Percentiles rank a stretch among this genome's conserved stretches.
Conservation (phyloP, 129 eudicot genomes). For the Pulicaria dysenterica region DNA sequence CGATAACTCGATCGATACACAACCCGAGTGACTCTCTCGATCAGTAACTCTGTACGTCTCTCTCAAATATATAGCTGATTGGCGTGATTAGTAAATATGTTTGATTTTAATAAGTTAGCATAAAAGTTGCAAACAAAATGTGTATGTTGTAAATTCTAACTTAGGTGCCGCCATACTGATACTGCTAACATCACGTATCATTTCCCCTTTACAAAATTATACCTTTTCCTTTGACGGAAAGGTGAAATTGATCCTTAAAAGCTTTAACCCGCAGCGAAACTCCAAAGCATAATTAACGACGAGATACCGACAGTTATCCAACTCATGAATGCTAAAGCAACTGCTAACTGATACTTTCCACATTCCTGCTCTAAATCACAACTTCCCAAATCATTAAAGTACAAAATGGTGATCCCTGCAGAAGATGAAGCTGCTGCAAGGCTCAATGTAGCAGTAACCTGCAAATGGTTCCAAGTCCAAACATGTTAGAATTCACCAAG, state of each 20-base stretch:
- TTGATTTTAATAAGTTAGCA: too few species aligned
- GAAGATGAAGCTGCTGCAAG: slow-evolving; percentile 88
- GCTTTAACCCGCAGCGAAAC: slow-evolving; percentile 65
- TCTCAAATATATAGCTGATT: too few species aligned
- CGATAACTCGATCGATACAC: too few species aligned
- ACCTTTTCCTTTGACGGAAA: not conserved
- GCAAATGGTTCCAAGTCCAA: slow-evolving; percentile 16
- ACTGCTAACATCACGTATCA: too few species aligned
- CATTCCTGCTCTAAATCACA: slow-evolving; percentile 50
- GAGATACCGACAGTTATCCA: slow-evolving; percentile 62
- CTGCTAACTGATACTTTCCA: slow-evolving; percentile 59
- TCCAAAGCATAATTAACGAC: slow-evolving; percentile 77
- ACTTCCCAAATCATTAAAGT: slow-evolving; percentile 51
- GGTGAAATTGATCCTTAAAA: not conserved
- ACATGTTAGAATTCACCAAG: not conserved
- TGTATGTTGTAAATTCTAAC: too few species aligned
- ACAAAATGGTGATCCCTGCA: slow-evolving; percentile 70
- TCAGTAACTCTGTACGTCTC: too few species aligned
- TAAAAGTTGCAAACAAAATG: too few species aligned
- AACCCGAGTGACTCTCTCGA: too few species aligned
- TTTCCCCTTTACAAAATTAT: too few species aligned
- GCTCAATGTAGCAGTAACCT: slow-evolving; percentile 72
- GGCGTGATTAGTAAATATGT: too few species aligned
- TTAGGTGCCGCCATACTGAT: too few species aligned
- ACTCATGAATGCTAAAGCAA: slow-evolving; percentile 71